Evolutionary conservation across 2,329 filamentous ascomycete species (phyloP), one percentile per base, ranked within the genome.

Genomic region (Uncinocarpus reesii): DNA sequence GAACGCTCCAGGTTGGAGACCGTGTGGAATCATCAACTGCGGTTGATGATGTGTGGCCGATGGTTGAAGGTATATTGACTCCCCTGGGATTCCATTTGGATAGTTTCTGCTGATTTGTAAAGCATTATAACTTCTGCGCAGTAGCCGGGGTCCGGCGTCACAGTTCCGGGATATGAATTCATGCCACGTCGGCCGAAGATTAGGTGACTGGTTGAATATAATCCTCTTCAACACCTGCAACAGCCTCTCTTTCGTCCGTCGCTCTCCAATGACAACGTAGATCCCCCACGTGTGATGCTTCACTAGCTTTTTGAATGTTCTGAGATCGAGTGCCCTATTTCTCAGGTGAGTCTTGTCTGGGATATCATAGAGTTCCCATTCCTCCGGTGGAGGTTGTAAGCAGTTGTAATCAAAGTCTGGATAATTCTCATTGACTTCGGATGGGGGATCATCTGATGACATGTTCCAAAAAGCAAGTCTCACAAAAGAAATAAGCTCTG

Each of bases 201-300:
- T 36, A 1, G 46, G 32, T 20, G 44, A 31, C n/a, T 52, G 53
- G 45, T 55, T 55, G 34, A 51, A 51, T 26, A 49, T 23, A 31
- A 56, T 53, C 11, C 34, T 49, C 26, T 52, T 52, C 18, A 54
- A 28, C n/a, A 53, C 42, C 24, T 52, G 43, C 11, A 54, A 46
- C 2, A 51, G 18, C 18, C 41, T 21, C 16, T 53, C 50, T 35
- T 51, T 52, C 2, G 48, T 54, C 32, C 45, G 46, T 16, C 53
- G 36, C 38, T 46, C 43, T 16, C 42, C 38, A n/a, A 49, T 49
- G 16, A 41, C 24, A 23, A 52, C 37, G 4, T 44, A 26, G 31
- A 53, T 43, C 4, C 54, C 54, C 52, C 54, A 56, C 6, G 52
- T 32, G 20, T 56, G 52, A 32, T 56, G 46, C 3, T 45, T 40